Evolutionary conservation across 805 yeast species (phyloP), one percentile per base, ranked within the genome.

Genomic region (Wickerhamiella siamensis): DNA sequence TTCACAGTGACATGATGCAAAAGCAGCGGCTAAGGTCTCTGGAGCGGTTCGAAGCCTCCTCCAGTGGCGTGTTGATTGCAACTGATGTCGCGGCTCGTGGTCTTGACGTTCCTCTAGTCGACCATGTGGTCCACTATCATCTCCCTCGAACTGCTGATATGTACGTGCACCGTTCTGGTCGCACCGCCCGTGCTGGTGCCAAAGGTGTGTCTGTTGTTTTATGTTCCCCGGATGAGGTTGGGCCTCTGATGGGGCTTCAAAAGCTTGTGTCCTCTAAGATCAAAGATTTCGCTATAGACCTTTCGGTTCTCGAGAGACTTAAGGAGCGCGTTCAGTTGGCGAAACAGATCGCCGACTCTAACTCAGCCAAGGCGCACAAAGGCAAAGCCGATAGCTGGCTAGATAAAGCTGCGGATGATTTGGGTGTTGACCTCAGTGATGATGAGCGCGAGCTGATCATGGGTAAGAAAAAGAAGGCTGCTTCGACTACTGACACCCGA

Each of bases 71-170:
- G 2, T 66, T 91, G 42, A 72, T 91, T 41, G 95, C 96, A 1
- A 84, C 97, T 3, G 98, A 91, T 62, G 97, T 91, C 36, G 98
- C 98, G 2, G 98, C 98, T 3, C 75, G 98, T 67, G 98, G 98
- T 45, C 70, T 91, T 45, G 98, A 91, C 67, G 84, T 91, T 42
- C 80, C 94, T 2, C 73, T 72, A 37, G 87, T 91, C 40, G 79
- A 86, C 52, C 97, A 91, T 60, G 97, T 91, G 38, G 82, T 88
- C 17, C 98, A 91, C 60, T 91, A 88, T 56, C 96, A 91, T 61
- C 69, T 91, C 47, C 97, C 98, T 9, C 70, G 97, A 47, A 70
- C 93, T 14, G 96, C 96, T 0, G 98, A 91, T 56, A 77, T 84
- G 39, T 91, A 91, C 56, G 78, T 91, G 51, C 98, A 91, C 62